These are phyloP conservation scores for Quercus wislizeni DNA, from an alignment of 306 rosid species.

Conservation along the genomic window DNA sequence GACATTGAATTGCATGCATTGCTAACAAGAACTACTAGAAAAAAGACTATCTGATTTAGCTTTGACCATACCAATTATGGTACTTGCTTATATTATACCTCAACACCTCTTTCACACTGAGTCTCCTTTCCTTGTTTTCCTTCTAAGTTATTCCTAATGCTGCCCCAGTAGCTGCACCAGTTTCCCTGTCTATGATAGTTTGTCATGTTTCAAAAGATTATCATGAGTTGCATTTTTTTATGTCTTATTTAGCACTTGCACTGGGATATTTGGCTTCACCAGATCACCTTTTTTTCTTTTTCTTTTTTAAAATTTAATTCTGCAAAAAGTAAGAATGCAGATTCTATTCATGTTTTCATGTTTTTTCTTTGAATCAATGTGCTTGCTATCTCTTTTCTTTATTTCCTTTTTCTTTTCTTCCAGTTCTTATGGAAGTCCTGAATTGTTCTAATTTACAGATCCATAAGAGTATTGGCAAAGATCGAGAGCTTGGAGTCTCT, in stretches of 20 bases:
- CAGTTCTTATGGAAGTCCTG: background rate
- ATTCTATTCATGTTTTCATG: background rate
- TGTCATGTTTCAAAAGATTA: background rate
- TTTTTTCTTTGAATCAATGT: background rate
- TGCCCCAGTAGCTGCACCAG: background rate
- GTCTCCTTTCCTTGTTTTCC: background rate
- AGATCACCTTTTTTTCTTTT: background rate
- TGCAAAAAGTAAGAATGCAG: background rate
- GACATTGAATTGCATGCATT: background rate
- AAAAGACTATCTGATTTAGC: background rate
- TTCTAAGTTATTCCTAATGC: background rate
- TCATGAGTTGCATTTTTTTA: background rate
- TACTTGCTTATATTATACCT: background rate
- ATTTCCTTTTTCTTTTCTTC: background rate
- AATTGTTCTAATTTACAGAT: constrained; percentile 39
- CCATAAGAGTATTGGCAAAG: constrained; percentile 72
- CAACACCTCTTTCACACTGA: background rate
- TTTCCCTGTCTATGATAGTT: background rate
- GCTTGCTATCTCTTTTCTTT: background rate
- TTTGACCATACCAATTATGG: background rate
- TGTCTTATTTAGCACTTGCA: background rate
- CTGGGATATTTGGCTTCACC: background rate
- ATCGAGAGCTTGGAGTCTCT: constrained; percentile 86
- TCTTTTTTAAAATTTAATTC: background rate
- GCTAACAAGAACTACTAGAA: background rate